Conservation (phyloP, 2,329 filamentous ascomycete genomes). For the Colletotrichum acutatum region DNA sequence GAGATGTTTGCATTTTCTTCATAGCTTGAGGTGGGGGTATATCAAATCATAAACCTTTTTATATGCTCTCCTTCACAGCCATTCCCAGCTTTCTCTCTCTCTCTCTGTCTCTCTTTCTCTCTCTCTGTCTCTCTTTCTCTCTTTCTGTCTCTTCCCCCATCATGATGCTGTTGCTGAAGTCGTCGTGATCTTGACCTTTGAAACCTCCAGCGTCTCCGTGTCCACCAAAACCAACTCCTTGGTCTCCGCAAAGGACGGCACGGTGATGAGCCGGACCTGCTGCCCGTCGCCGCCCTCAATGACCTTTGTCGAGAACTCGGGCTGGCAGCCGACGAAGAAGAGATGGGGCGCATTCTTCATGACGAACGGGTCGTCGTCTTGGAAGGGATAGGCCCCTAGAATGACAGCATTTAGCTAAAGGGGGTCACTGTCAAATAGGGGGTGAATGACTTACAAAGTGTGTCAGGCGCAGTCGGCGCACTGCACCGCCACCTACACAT, state of each 20-base stretch:
- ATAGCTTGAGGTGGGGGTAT: constrained; percentile 28
- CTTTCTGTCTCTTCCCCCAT: not conserved
- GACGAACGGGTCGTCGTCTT: constrained; percentile 92
- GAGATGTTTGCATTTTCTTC: constrained; percentile 8
- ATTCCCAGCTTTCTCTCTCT: not conserved
- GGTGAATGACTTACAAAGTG: constrained; percentile 77
- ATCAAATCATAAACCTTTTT: constrained; percentile 28
- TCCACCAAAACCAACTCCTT: constrained; percentile 87
- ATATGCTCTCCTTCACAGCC: not conserved
- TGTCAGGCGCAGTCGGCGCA: constrained; percentile 95
- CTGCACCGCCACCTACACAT: constrained; percentile 93
- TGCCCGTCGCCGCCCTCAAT: constrained; percentile 77
- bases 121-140: not conserved
- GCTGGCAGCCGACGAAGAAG: constrained; percentile 90
- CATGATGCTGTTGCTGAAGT: constrained; percentile 2
- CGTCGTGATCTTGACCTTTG: constrained; percentile 70
- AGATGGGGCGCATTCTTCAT: constrained; percentile 87
- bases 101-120: too few relatives aligned
- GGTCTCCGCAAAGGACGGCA: constrained; percentile 84
- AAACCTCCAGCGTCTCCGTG: constrained; percentile 83
- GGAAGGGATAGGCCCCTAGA: constrained; percentile 95
- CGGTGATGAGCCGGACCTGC: constrained; percentile 79
- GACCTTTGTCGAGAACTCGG: constrained; percentile 77
- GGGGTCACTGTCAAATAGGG: constrained; percentile 22
- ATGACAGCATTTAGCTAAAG: not conserved